Evolutionary conservation across 2,329 filamentous ascomycete species (phyloP).

Genomic region (Hirsutella minnesotensis): DNA sequence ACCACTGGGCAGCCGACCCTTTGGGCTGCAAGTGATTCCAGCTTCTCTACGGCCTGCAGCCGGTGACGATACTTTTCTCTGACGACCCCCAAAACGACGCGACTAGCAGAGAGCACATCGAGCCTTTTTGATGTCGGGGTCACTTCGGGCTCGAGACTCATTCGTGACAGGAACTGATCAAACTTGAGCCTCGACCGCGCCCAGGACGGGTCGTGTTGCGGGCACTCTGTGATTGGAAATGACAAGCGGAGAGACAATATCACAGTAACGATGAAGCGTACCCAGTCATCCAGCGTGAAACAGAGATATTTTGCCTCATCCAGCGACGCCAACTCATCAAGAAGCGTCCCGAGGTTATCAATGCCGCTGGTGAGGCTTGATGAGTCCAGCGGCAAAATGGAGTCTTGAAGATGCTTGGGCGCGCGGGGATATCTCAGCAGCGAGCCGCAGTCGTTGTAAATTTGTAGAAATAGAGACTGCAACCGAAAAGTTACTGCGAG

Average conservation of each 20-base stretch:
- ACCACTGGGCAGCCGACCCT: slow-evolving; percentile 36
- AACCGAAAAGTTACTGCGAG: slow-evolving; percentile 16
- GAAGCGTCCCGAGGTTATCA: slow-evolving; percentile 15
- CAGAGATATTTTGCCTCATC: slow-evolving; percentile 19
- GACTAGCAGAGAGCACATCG: slow-evolving; percentile 32
- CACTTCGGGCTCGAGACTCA: slow-evolving; percentile 17
- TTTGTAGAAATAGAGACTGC: slow-evolving; percentile 21
- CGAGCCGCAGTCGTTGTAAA: slow-evolving; percentile 27
- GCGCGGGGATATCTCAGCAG: slow-evolving; percentile 16
- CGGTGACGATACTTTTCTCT: slow-evolving; percentile 32
- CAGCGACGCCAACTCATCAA: slow-evolving; percentile 19
- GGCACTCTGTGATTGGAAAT: slow-evolving; percentile 27
- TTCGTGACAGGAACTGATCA: slow-evolving; percentile 22
- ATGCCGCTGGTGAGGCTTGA: slow-evolving; percentile 13
- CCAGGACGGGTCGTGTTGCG: slow-evolving; percentile 22
- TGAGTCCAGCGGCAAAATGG: slow-evolving; percentile 7
- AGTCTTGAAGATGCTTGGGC: slow-evolving; percentile 1
- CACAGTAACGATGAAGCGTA: slow-evolving; percentile 25
- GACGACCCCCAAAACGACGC: slow-evolving; percentile 33
- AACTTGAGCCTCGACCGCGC: slow-evolving; percentile 28
- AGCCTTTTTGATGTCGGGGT: slow-evolving; percentile 17
- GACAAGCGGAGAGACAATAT: slow-evolving; percentile 34
- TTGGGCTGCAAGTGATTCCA: slow-evolving; percentile 8
- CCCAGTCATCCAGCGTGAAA: slow-evolving; percentile 32
- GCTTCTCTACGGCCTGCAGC: slow-evolving; percentile 17